phyloP scores from a whole-genome alignment of 78 protist species.

The Protostelium mycophagum region DNA sequence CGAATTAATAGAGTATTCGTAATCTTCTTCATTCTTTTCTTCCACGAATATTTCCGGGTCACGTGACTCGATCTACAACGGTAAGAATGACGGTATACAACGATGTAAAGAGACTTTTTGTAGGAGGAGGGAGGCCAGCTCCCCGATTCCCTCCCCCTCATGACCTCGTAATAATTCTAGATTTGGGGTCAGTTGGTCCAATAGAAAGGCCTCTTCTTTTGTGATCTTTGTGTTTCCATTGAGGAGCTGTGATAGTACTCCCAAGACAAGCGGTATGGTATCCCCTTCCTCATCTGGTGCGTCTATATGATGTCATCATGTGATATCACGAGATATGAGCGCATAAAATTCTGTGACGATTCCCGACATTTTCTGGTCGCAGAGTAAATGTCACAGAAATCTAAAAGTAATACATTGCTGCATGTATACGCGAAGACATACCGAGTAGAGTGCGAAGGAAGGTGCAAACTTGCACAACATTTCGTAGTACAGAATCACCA shows the following conservation, averaged over 20 bases:
- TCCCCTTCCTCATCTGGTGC: constrained; percentile 28
- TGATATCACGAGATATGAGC: too few relatives aligned
- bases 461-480: constrained; percentile 47
- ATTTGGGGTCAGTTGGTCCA: constrained; percentile 28
- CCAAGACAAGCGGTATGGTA: constrained; percentile 12
- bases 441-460: background rate
- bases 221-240: constrained; percentile 38
- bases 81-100: background rate
- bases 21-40: background rate
- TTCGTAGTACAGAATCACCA: constrained; percentile 34
- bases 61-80: background rate
- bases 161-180: constrained; percentile 1
- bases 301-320: too few relatives aligned
- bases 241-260: constrained; percentile 27
- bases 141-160: background rate
- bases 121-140: background rate
- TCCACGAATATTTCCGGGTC: background rate
- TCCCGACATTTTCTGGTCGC: too few relatives aligned
- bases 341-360: too few relatives aligned
- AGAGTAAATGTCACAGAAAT: too few relatives aligned
- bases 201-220: constrained; percentile 37
- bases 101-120: background rate
- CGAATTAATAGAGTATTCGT: background rate
- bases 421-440: background rate
- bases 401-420: too few relatives aligned